These are phyloP conservation scores for Colletotrichum sp. DNA, from an alignment of 2,329 filamentous ascomycete species.

Conservation along the genomic window DNA sequence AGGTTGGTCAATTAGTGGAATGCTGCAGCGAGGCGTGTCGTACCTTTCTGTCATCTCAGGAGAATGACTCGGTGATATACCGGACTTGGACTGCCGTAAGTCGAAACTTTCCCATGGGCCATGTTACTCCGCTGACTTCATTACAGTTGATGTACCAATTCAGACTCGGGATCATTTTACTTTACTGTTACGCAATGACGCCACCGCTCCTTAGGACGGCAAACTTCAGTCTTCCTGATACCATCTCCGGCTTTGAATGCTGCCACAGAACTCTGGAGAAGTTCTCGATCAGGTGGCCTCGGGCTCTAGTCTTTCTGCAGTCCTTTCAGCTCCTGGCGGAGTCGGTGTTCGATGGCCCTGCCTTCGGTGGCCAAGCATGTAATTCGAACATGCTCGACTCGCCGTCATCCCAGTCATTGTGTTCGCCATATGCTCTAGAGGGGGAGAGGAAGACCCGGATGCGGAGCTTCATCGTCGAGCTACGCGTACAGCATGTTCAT, in stretches of 20 bases:
- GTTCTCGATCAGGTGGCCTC: background rate
- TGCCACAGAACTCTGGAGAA: background rate
- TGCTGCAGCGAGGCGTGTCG: background rate
- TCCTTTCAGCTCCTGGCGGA: background rate
- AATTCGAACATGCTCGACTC: background rate
- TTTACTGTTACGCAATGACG: background rate
- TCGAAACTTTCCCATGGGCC: fast-evolving
- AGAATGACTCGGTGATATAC: background rate
- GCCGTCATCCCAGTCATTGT: background rate
- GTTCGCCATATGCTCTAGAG: background rate
- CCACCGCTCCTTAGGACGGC: background rate
- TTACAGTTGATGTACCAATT: background rate
- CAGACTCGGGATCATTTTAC: background rate
- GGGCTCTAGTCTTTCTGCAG: background rate
- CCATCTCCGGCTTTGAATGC: background rate
- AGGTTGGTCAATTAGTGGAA: background rate
- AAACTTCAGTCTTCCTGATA: background rate
- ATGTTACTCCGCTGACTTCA: background rate
- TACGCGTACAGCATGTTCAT: background rate
- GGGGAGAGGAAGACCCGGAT: background rate
- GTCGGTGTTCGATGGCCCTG: background rate
- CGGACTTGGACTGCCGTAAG: background rate
- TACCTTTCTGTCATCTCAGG: background rate
- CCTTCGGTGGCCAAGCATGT: background rate
- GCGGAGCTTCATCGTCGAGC: background rate